Evolutionary conservation across 257 asterid genomes (phyloP).

Genomic region (Marsdenia floribunda): DNA sequence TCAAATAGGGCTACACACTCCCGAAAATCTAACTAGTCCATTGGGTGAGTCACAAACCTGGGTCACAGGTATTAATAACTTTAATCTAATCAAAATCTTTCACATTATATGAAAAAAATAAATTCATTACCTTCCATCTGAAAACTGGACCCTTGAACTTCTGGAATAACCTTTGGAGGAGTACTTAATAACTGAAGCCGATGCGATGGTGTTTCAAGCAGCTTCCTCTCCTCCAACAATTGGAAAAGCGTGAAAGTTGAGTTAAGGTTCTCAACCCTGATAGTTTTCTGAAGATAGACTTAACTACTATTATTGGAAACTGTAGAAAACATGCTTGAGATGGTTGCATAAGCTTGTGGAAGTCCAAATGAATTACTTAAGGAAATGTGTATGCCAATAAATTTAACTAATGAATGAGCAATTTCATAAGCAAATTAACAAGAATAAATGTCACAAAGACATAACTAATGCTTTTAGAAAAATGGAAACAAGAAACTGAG

Average conservation of each 20-base stretch:
- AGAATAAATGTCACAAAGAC: too few species aligned
- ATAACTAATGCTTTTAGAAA: too few species aligned
- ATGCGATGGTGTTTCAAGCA: not conserved
- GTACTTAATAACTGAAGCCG: not conserved
- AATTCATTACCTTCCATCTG: not conserved
- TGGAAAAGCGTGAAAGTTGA: not conserved
- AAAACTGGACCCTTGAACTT: not conserved
- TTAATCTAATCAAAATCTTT: not conserved
- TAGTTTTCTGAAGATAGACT: not conserved
- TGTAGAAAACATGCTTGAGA: not conserved
- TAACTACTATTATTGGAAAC: not conserved
- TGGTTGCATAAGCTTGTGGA: not conserved
- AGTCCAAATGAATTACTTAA: too few species aligned
- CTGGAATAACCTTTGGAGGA: slow-evolving; percentile 1
- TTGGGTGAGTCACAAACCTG: too few species aligned
- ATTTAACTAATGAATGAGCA: not conserved
- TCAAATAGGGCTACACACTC: too few species aligned
- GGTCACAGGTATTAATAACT: too few species aligned
- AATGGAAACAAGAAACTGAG: too few species aligned
- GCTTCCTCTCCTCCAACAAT: not conserved
- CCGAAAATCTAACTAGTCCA: too few species aligned
- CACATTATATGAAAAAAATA: not conserved
- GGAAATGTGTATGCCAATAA: too few species aligned
- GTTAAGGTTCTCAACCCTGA: not conserved
- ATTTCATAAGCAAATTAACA: too few species aligned